Evolutionary conservation across 441 rosid genomes (phyloP).

Genomic region (Gossypium davidsonii): DNA sequence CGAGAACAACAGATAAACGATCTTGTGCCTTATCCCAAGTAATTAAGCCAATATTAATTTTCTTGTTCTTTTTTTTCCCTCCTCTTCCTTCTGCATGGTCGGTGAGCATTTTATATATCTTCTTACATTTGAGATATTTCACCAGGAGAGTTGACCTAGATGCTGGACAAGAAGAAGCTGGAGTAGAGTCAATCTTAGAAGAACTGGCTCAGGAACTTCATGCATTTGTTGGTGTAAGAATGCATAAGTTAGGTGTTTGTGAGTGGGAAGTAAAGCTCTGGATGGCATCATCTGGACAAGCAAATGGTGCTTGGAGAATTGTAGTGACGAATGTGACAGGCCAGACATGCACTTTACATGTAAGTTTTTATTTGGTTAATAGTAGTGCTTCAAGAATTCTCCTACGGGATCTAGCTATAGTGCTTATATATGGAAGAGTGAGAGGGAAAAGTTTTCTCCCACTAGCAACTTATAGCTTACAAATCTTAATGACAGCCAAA

Average conservation of each 20-base stretch:
- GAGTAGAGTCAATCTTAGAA: constrained; percentile 65
- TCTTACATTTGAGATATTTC: constrained; percentile 27
- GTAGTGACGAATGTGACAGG: constrained; percentile 85
- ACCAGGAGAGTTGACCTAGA: constrained; percentile 78
- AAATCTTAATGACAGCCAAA: background rate
- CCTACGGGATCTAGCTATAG: background rate
- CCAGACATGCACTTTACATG: constrained; percentile 87
- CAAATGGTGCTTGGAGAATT: constrained; percentile 97
- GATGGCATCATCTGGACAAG: constrained; percentile 75
- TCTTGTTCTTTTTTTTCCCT: background rate
- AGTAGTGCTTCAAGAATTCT: background rate
- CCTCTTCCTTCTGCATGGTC: background rate
- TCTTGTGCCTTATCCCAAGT: constrained; percentile 88
- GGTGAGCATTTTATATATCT: constrained; percentile 12
- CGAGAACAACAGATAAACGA: constrained; percentile 86
- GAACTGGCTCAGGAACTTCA: constrained; percentile 75
- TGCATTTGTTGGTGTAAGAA: constrained; percentile 73
- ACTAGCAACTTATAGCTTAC: background rate
- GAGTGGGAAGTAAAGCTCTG: constrained; percentile 99
- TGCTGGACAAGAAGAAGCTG: constrained; percentile 66
- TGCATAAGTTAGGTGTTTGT: constrained; percentile 86
- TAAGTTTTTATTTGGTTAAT: constrained; percentile 38
- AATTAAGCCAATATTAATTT: constrained; percentile 20
- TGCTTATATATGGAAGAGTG: background rate
- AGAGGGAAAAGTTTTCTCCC: background rate